Conservation (phyloP, 192 early-diverging fungal species). For the Linnemannia exigua region DNA sequence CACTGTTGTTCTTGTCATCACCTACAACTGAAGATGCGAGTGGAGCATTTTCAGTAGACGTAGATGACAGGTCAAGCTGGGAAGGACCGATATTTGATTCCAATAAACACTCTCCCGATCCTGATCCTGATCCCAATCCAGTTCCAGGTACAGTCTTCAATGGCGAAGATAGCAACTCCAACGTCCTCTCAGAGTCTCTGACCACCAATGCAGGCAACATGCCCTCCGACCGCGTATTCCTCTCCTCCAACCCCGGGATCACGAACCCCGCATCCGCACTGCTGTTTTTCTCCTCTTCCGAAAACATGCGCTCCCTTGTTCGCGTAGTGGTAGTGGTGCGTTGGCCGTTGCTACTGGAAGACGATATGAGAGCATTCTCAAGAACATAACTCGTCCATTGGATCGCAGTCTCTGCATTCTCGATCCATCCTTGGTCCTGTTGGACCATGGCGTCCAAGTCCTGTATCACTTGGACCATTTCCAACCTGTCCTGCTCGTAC, state of each 20-base stretch:
- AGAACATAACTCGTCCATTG: constrained; percentile 21
- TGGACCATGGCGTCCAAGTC: constrained; percentile 16
- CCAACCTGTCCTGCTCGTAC: constrained; percentile 26
- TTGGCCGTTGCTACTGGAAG: background rate
- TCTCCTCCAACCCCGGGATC: background rate
- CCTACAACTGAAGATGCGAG: background rate
- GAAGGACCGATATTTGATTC: background rate
- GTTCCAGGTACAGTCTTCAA: background rate
- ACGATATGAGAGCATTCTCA: constrained; percentile 25
- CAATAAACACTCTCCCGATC: background rate
- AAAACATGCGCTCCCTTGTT: background rate
- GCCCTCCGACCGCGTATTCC: background rate
- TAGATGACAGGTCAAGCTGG: background rate
- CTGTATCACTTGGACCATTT: constrained; percentile 36
- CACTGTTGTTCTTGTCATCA: no score
- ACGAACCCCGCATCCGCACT: background rate
- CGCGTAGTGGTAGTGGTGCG: background rate
- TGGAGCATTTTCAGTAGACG: background rate
- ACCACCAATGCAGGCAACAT: background rate
- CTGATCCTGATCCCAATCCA: background rate
- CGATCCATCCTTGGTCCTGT: constrained; percentile 33
- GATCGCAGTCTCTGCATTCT: constrained; percentile 19
- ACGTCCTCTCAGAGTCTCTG: background rate
- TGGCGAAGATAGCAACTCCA: background rate
- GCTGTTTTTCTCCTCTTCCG: background rate